phyloP scores from a whole-genome alignment of 768 basidiomycete species.

The Serendipita indica region DNA sequence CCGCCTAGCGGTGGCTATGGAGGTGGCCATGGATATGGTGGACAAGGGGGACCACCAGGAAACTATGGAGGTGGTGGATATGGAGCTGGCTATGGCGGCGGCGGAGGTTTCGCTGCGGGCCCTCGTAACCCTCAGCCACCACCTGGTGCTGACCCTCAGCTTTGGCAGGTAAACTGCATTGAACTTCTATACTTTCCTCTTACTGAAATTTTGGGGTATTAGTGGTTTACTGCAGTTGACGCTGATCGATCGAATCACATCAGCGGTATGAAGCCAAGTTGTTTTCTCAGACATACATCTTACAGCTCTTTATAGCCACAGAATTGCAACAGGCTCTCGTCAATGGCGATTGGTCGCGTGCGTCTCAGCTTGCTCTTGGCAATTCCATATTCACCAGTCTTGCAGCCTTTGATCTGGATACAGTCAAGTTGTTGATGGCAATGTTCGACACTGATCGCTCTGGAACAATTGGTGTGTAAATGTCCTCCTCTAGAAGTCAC shows the following conservation, averaged over 20 bases:
- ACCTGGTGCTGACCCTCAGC: slow-evolving; percentile 60
- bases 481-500: slow-evolving; percentile 10
- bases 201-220: slow-evolving; percentile 27
- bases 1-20: slow-evolving; percentile 17
- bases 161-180: background rate
- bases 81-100: slow-evolving; percentile 13
- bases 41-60: slow-evolving; percentile 20
- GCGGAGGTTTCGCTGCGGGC: slow-evolving; percentile 23
- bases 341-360: slow-evolving; percentile 64
- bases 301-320: background rate
- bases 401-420: slow-evolving; percentile 69
- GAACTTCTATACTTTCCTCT: background rate
- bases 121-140: slow-evolving; percentile 30
- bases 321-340: slow-evolving; percentile 32
- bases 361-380: slow-evolving; percentile 22
- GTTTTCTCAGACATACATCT: slow-evolving; percentile 29
- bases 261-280: slow-evolving; percentile 40
- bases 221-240: slow-evolving; percentile 59
- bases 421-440: slow-evolving; percentile 70
- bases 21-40: slow-evolving; percentile 12
- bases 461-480: slow-evolving; percentile 56
- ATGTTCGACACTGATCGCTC: slow-evolving; percentile 68
- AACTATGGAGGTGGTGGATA: background rate
- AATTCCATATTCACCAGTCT: background rate
- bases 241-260: slow-evolving; percentile 56